Percentiles rank a stretch among this genome's conserved stretches.
phyloP scores from a whole-genome alignment of 2,329 filamentous ascomycete genomes.

The Mycosphaerella arachidis region DNA sequence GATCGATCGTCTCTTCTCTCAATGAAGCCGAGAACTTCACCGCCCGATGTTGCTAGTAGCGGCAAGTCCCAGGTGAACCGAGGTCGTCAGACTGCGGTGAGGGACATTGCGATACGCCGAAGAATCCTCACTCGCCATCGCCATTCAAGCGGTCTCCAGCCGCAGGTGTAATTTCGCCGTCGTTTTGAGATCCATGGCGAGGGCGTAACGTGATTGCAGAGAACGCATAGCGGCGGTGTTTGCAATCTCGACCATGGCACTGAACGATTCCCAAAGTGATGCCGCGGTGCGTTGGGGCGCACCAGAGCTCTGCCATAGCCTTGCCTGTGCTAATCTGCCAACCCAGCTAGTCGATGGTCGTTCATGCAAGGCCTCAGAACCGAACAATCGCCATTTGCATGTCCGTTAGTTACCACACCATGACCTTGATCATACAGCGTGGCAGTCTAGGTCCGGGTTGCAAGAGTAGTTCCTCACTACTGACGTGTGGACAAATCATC shows the following conservation, averaged over 20 bases:
- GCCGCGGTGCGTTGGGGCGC: slow-evolving; percentile 16
- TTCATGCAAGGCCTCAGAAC: slow-evolving; percentile 8
- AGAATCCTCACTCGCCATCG: neutral
- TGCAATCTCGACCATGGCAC: slow-evolving; percentile 8
- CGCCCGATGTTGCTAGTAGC: neutral
- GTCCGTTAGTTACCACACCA: slow-evolving; percentile 13
- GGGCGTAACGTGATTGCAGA: slow-evolving; percentile 10
- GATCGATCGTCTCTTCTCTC: neutral
- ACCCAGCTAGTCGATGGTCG: slow-evolving; percentile 19
- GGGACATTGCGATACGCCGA: neutral
- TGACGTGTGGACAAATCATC: neutral
- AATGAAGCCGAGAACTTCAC: neutral
- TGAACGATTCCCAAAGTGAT: slow-evolving; percentile 14
- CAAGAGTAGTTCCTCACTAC: neutral
- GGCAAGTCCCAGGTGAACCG: neutral
- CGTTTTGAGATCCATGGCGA: slow-evolving; percentile 10
- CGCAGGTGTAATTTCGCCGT: slow-evolving; percentile 15
- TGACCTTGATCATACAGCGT: slow-evolving; percentile 2
- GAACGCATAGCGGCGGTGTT: slow-evolving; percentile 9
- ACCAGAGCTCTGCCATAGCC: slow-evolving; percentile 11
- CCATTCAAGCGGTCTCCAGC: neutral
- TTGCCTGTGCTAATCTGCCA: slow-evolving; percentile 16
- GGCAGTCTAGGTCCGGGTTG: slow-evolving; percentile 8
- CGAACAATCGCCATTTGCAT: slow-evolving; percentile 15
- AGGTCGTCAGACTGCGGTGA: neutral